Evolutionary conservation across 2,329 filamentous ascomycete genomes (phyloP).

Genomic region (Fusarium poae): DNA sequence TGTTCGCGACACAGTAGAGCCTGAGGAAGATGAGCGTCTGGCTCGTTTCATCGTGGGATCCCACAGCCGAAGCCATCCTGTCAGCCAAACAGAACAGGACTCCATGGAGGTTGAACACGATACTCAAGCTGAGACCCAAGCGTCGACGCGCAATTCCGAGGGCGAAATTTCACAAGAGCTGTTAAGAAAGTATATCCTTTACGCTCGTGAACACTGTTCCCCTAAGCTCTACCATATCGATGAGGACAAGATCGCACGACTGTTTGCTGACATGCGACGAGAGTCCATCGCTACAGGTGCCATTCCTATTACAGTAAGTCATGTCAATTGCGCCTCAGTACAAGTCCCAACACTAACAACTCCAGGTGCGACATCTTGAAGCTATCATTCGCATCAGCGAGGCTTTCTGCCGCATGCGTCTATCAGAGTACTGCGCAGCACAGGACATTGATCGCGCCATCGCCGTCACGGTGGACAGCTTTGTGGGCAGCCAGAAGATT

Average conservation of each 20-base stretch:
- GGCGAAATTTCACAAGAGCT: conserved; percentile 91
- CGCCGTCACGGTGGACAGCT: conserved; percentile 94
- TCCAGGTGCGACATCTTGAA: conserved; percentile 94
- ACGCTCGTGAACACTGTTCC: conserved; percentile 87
- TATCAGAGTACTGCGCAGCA: conserved; percentile 93
- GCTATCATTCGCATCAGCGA: conserved; percentile 97
- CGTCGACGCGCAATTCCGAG: conserved; percentile 52
- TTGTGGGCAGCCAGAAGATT: conserved; percentile 95
- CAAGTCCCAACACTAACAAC: conserved; percentile 23
- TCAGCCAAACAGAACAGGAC: conserved; percentile 63
- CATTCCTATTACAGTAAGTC: conserved; percentile 94
- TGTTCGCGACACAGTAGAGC: conserved; percentile 94
- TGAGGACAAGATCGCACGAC: conserved; percentile 92
- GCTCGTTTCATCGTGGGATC: conserved; percentile 96
- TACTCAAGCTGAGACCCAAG: conserved; percentile 57
- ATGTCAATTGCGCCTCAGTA: neutral
- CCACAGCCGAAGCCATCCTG: conserved; percentile 89
- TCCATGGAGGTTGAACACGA: conserved; percentile 75
- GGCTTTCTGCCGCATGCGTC: conserved; percentile 95
- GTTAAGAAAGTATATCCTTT: conserved; percentile 95
- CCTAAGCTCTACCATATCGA: conserved; percentile 98
- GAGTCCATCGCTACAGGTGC: conserved; percentile 94
- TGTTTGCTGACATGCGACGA: conserved; percentile 96
- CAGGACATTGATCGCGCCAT: conserved; percentile 97
- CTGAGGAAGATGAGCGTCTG: conserved; percentile 89